Evolutionary conservation across 2,329 filamentous ascomycete genomes (phyloP).

Genomic region (Ambrosiella beaveri): DNA sequence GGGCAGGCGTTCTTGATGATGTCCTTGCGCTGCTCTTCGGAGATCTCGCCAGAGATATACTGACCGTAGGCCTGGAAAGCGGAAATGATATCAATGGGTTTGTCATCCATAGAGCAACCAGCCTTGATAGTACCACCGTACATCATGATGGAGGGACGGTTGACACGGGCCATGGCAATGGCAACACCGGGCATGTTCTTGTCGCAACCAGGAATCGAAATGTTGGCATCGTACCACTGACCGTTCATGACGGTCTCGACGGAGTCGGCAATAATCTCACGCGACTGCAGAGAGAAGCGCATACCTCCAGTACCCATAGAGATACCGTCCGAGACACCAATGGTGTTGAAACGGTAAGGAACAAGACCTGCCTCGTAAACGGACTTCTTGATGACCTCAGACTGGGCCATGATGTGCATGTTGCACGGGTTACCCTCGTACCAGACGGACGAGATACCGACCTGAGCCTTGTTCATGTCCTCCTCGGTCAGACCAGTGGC

Average conservation of each 20-base stretch:
- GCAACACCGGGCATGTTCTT: constrained; percentile 95
- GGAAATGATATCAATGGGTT: constrained; percentile 67
- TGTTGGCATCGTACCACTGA: constrained; percentile 83
- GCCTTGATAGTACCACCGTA: constrained; percentile 85
- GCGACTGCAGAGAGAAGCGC: constrained; percentile 78
- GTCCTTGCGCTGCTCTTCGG: constrained; percentile 67
- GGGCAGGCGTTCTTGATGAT: constrained; percentile 61
- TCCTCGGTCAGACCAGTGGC: constrained; percentile 73
- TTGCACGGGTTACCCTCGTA: constrained; percentile 97
- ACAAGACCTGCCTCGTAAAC: constrained; percentile 57
- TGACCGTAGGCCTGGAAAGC: constrained; percentile 57
- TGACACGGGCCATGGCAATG: constrained; percentile 82
- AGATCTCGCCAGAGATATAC: constrained; percentile 68
- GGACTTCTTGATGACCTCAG: constrained; percentile 49
- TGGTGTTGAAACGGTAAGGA: constrained; percentile 97
- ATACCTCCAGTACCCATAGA: constrained; percentile 94
- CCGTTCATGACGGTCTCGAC: constrained; percentile 88
- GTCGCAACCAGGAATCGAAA: constrained; percentile 84
- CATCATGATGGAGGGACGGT: constrained; percentile 85
- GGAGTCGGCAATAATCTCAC: constrained; percentile 85
- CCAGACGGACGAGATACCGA: constrained; percentile 97
- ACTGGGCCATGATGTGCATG: constrained; percentile 92
- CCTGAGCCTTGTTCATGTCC: constrained; percentile 91
- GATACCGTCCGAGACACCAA: constrained; percentile 92
- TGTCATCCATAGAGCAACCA: constrained; percentile 88